phyloP scores from a whole-genome alignment of 768 basidiomycete genomes.

The Tylopilus felleus region DNA sequence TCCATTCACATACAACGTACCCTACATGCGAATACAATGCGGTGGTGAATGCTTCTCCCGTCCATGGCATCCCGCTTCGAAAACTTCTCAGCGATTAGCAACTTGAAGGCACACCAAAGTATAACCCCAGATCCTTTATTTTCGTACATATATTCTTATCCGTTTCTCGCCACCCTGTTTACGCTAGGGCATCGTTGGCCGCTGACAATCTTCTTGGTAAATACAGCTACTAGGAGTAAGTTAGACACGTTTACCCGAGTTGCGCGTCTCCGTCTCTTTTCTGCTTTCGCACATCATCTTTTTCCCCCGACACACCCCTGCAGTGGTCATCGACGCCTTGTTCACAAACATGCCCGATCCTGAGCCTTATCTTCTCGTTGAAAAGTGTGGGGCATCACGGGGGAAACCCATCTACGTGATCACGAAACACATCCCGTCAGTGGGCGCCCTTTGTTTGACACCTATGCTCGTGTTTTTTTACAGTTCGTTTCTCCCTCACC shows the following conservation, averaged over 20 bases:
- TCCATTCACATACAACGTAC: slow-evolving; percentile 15
- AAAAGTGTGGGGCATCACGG: slow-evolving; percentile 41
- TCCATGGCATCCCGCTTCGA: slow-evolving; percentile 17
- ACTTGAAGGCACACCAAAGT: slow-evolving; percentile 27
- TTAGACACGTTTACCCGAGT: slow-evolving; percentile 26
- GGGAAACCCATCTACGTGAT: slow-evolving; percentile 43
- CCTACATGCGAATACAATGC: slow-evolving; percentile 26
- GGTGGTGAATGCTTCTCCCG: slow-evolving; percentile 15
- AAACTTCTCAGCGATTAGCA: slow-evolving; percentile 19
- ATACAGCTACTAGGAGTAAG: slow-evolving; percentile 21
- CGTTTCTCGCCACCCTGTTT: slow-evolving; percentile 23
- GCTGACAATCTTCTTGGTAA: slow-evolving; percentile 29
- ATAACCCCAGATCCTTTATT: slow-evolving; percentile 24
- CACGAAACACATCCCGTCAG: slow-evolving; percentile 41
- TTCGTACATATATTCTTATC: slow-evolving; percentile 34
- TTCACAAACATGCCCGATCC: slow-evolving; percentile 22
- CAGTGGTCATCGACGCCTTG: slow-evolving; percentile 7
- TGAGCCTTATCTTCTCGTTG: slow-evolving; percentile 39
- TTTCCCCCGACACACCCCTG: slow-evolving; percentile 10
- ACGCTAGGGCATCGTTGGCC: slow-evolving; percentile 24
- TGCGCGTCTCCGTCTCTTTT: slow-evolving; percentile 17
- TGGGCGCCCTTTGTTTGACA: slow-evolving; percentile 12
- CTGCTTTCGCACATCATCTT: slow-evolving; percentile 26
- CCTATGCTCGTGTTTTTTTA: slow-evolving; percentile 14
- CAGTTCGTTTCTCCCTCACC: slow-evolving; percentile 3